Percentiles rank a stretch among this genome's conserved stretches.
Conservation (phyloP, 176 grass and related monocot species). For the Aegilops sharonensis region DNA sequence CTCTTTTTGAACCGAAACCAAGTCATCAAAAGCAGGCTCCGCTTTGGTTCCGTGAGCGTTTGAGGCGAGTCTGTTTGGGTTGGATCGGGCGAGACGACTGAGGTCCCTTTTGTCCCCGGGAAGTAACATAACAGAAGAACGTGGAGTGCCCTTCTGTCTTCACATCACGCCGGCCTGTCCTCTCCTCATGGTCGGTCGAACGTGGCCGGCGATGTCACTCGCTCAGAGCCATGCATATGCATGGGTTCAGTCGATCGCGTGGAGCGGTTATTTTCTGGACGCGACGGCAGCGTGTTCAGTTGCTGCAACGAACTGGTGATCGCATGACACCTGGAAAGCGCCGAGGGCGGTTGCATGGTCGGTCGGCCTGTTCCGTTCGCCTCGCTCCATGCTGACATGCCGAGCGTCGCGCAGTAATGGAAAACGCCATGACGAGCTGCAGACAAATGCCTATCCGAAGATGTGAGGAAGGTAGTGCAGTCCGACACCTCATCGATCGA, state of each 20-base stretch:
- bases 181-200: background rate
- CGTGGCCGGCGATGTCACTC: background rate
- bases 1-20: background rate
- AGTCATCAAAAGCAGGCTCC: background rate
- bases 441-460: background rate
- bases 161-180: background rate
- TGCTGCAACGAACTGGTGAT: conserved; percentile 42
- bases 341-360: conserved; percentile 26
- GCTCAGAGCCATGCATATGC: background rate
- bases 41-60: background rate
- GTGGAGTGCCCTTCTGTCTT: background rate
- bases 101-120: background rate
- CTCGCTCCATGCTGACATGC: conserved; percentile 4
- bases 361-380: background rate
- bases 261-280: background rate
- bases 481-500: background rate
- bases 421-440: background rate
- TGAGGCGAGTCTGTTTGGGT: background rate
- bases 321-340: conserved; percentile 23
- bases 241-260: background rate
- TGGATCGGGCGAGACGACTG: background rate
- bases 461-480: background rate
- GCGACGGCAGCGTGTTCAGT: background rate
- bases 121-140: conserved; percentile 22
- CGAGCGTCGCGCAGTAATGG: background rate